These are phyloP conservation scores for Amphibolis antarctica DNA, from an alignment of 106 monocot genomes.

Conservation along the genomic window DNA sequence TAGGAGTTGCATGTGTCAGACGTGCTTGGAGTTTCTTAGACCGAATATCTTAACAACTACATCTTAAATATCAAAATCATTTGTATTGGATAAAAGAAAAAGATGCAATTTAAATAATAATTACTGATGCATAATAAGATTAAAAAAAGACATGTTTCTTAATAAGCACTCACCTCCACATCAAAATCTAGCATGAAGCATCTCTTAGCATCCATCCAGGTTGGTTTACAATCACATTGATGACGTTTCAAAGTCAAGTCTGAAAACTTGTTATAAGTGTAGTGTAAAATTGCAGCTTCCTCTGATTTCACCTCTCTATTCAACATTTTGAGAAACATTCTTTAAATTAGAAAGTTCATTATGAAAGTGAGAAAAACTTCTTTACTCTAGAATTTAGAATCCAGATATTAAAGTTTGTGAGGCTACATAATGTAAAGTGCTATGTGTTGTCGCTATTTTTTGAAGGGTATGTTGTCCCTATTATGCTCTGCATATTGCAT, in stretches of 20 bases:
- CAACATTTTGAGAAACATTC: not conserved
- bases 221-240: conserved; percentile 84
- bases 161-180: conserved; percentile 47
- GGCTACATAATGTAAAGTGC: no score
- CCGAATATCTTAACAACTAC: no score
- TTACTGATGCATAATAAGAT: not conserved
- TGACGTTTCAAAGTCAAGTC: conserved; percentile 81
- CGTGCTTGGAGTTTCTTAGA: no score
- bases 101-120: not conserved
- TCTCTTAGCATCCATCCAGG: conserved; percentile 78
- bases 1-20: no score
- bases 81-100: no score
- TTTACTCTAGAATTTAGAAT: not conserved
- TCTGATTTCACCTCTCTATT: conserved; percentile 76
- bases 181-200: conserved; percentile 91
- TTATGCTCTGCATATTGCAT: no score
- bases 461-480: no score
- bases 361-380: not conserved
- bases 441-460: no score
- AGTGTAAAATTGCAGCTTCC: conserved; percentile 87
- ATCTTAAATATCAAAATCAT: no score
- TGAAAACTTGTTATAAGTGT: conserved; percentile 78
- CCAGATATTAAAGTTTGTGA: not conserved
- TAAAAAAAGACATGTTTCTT: not conserved
- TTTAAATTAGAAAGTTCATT: not conserved